phyloP scores from a whole-genome alignment of 805 yeast species.

The Hanseniaspora singularis region DNA sequence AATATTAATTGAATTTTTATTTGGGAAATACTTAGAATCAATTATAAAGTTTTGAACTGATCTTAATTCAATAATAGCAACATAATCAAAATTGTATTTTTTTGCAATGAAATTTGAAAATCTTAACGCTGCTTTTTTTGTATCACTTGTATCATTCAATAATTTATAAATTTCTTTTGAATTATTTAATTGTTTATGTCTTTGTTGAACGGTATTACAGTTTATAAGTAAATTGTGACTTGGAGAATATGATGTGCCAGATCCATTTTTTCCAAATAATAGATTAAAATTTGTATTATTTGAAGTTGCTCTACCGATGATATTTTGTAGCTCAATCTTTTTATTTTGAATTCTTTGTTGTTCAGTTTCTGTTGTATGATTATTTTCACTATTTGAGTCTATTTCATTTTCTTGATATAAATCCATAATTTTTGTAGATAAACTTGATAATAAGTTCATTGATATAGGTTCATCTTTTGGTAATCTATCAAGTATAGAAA shows the following conservation, averaged over 20 bases:
- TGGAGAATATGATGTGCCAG: constrained; percentile 49
- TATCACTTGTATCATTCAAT: constrained; percentile 30
- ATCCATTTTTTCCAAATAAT: constrained; percentile 51
- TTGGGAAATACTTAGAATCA: constrained; percentile 35
- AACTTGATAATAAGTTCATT: constrained; percentile 30
- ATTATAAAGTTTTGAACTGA: constrained; percentile 38
- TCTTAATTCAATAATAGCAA: constrained; percentile 41
- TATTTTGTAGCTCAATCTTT: constrained; percentile 27
- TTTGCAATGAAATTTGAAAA: constrained; percentile 32
- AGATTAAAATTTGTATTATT: constrained; percentile 29
- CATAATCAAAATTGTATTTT: constrained; percentile 32
- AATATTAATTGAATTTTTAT: constrained; percentile 34
- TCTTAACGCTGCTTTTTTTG: constrained; percentile 34
- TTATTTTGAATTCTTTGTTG: constrained; percentile 15
- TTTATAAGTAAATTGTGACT: constrained; percentile 37
- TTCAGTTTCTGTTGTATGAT: constrained; percentile 17
- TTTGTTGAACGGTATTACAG: constrained; percentile 22
- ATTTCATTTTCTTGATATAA: constrained; percentile 14
- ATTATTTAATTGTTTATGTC: constrained; percentile 26
- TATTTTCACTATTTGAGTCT: background rate
- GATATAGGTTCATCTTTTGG: constrained; percentile 22
- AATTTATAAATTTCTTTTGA: constrained; percentile 28
- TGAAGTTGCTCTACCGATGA: constrained; percentile 50
- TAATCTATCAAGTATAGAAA: constrained; percentile 41
- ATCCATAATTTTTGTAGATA: constrained; percentile 36